These are phyloP conservation scores for Striga hermonthica DNA, from an alignment of 305 asterid genomes.

Conservation along the genomic window DNA sequence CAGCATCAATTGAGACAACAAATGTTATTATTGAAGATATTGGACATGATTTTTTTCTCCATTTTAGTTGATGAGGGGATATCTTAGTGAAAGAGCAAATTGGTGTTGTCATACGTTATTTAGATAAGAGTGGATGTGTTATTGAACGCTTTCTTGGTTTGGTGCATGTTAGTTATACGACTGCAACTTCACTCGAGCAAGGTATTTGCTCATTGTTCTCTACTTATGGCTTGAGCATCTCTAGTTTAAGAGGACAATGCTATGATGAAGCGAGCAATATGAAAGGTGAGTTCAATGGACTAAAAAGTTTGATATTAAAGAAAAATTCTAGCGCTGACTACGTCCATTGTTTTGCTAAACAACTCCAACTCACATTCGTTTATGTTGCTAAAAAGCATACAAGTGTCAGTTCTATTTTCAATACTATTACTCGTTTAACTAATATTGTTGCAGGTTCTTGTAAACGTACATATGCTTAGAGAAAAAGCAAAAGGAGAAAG, in stretches of 20 bases:
- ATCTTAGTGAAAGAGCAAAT: not conserved
- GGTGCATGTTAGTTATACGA: not conserved
- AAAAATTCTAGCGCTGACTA: not conserved
- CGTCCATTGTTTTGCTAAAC: conserved; percentile 11
- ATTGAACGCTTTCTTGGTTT: not conserved
- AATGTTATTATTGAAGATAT: not conserved
- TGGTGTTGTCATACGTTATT: not conserved
- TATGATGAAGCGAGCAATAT: too few species aligned
- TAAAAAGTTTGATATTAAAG: too few species aligned
- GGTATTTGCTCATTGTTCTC: conserved; percentile 3
- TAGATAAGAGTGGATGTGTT: not conserved
- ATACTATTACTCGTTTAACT: too few species aligned
- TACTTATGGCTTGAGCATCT: conserved; percentile 1
- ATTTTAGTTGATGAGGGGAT: too few species aligned
- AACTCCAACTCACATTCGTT: not conserved
- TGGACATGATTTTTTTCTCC: too few species aligned
- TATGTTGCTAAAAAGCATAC: not conserved
- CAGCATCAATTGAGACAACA: not conserved
- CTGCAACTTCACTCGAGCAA: not conserved
- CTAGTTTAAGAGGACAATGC: conserved; percentile 1
- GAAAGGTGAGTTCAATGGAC: too few species aligned
- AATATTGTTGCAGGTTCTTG: conserved; percentile 6
- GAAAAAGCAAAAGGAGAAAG: too few species aligned
- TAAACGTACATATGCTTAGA: not conserved
- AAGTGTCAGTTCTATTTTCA: not conserved